Evolutionary conservation across 179 eudicot genomes (phyloP), one percentile per base, ranked within the genome.

Genomic region (Nepenthes alata): DNA sequence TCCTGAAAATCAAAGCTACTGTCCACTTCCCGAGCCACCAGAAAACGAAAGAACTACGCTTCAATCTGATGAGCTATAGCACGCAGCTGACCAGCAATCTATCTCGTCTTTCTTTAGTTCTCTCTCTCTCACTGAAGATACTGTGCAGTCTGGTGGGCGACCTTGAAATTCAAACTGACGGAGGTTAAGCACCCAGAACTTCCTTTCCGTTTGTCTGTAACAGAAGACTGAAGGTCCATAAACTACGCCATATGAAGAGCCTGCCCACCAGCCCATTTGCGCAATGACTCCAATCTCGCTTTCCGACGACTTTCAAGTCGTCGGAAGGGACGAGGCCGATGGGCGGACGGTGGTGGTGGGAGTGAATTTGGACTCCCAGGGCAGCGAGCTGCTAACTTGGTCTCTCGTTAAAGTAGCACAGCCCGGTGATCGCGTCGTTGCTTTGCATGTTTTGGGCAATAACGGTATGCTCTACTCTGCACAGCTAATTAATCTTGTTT

Each of bases 331-430:
- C 55, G 55, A 56, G 0, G 55, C 16, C 14, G 66, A 47, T 9
- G 71, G 65, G 8, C 68, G 79, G 39, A 80, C 84, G 74, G 89
- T 90, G 65, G 77, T 90, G 56, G 95, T 87, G 12, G 97, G 88
- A 3, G 85, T 87, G 51, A 85, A 80, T 59, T 58, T 90, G 75
- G 93, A 85, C 59, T 58, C 72, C 0, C 65, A 62, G 5, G 87
- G 97, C 69, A 75, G 76, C 55, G 95, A 87, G 75, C 55, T 87
- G 35, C 76, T 90, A 5, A 90, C 97, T 44, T 90, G 95, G 97
- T 79, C 95, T 11, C 77, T 90, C 11, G 95, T 90, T 44, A 90
- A 90, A 60, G 82, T 77, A 16, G 86, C 97, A 60, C 71, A 74
- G 5, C 81, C 86, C 61, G 93, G 93, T 66, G 97, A 90, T 74